phyloP scores from a whole-genome alignment of 163 green algal genomes.

The Prototheca cutis region DNA sequence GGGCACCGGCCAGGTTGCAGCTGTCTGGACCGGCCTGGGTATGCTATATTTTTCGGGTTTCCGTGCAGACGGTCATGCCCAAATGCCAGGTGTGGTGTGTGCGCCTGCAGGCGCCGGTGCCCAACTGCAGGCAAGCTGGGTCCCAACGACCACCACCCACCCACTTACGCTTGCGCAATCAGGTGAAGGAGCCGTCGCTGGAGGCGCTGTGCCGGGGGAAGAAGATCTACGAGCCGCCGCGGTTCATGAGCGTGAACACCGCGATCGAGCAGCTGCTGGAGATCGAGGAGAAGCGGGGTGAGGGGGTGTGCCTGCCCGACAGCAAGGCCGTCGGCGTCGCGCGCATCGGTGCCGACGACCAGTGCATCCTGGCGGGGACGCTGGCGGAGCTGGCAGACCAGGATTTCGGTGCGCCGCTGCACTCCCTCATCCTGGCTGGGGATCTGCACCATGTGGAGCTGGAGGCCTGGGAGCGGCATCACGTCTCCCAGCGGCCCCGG shows the following conservation, averaged over 20 bases:
- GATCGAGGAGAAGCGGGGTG: slow-evolving; percentile 60
- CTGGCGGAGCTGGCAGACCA: slow-evolving; percentile 67
- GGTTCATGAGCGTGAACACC: slow-evolving; percentile 73
- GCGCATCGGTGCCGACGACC: slow-evolving; percentile 49
- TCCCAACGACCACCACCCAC: too few species aligned
- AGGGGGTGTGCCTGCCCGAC: slow-evolving; percentile 52
- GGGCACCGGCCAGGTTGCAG: background rate
- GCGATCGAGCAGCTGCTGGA: slow-evolving; percentile 87
- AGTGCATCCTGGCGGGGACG: slow-evolving; percentile 69
- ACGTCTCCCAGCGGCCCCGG: too few species aligned
- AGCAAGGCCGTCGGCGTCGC: slow-evolving; percentile 76
- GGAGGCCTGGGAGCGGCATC: slow-evolving; percentile 32
- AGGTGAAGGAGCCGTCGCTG: slow-evolving; percentile 83
- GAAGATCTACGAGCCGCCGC: slow-evolving; percentile 77
- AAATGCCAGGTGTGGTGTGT: too few species aligned
- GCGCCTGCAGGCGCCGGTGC: too few species aligned
- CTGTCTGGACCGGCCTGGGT: too few species aligned
- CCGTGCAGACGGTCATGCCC: too few species aligned
- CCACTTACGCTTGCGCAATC: slow-evolving; percentile 9
- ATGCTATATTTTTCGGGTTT: too few species aligned
- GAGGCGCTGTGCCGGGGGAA: slow-evolving; percentile 67
- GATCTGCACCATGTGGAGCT: slow-evolving; percentile 40
- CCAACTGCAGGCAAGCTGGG: background rate
- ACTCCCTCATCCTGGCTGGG: slow-evolving; percentile 82
- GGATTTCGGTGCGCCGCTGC: slow-evolving; percentile 85